Conservation (phyloP, 495 filamentous ascomycete genomes). For the Aspergillus wentii region DNA sequence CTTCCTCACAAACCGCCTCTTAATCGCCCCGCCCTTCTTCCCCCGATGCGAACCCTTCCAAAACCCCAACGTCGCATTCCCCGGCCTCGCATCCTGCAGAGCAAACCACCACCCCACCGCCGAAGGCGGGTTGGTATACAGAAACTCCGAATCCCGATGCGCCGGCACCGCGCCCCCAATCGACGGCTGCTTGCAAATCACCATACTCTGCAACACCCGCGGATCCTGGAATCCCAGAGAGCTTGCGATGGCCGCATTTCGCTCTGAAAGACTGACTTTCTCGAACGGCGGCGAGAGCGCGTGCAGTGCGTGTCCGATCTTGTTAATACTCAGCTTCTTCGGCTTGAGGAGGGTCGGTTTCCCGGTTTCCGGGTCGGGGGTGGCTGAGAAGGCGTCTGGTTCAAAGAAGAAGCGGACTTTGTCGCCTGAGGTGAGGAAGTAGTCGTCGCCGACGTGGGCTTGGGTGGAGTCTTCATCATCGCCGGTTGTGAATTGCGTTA, state of each 20-base stretch:
- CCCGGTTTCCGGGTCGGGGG: slow-evolving; percentile 40
- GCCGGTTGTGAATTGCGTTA: slow-evolving; percentile 90
- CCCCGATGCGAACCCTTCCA: slow-evolving; percentile 68
- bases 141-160: slow-evolving; percentile 87
- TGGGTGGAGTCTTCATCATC: slow-evolving; percentile 35
- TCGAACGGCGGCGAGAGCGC: slow-evolving; percentile 66
- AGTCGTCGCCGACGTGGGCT: slow-evolving; percentile 84
- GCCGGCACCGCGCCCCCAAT: slow-evolving; percentile 84
- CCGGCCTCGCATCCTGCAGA: slow-evolving; percentile 77
- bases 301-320: slow-evolving; percentile 93
- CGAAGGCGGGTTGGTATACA: slow-evolving; percentile 86
- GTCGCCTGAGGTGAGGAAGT: slow-evolving; percentile 85
- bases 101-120: slow-evolving; percentile 97
- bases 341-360: slow-evolving; percentile 57
- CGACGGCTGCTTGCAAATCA: slow-evolving; percentile 96
- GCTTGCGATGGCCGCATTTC: slow-evolving; percentile 62
- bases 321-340: slow-evolving; percentile 83
- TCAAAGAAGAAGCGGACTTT: slow-evolving; percentile 98
- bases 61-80: slow-evolving; percentile 88
- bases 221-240: slow-evolving; percentile 72
- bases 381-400: slow-evolving; percentile 51
- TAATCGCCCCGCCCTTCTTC: slow-evolving; percentile 43
- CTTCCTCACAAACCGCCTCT: slow-evolving; percentile 69
- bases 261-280: slow-evolving; percentile 47
- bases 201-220: slow-evolving; percentile 82